Base-by-base conservation (phyloP, 2,329 filamentous ascomycete species). In the Venturia carpophila region DNA sequence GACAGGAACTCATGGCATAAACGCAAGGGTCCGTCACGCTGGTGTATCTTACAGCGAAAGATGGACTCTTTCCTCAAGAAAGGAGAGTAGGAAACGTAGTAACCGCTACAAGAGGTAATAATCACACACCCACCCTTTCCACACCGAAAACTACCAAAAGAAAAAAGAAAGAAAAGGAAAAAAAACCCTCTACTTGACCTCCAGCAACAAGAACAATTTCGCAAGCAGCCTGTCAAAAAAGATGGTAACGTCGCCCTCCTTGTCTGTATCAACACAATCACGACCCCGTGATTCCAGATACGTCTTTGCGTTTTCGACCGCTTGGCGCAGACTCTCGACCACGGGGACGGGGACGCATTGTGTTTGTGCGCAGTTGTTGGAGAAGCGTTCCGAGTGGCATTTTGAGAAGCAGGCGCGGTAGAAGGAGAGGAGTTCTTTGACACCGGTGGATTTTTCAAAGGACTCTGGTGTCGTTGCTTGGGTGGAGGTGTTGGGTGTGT, bases 171-270 rank as follows among this genome's bases (percentile, higher is more conserved):
- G 30, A 34, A 34, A 34, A 34, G 30, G 6, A 34, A 34, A 6
- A 34, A 34, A 6, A 34, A 34, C 3, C 3, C 3, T 34, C 45
- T 49, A 56, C 49, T 17, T n/a, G 13, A n/a, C 2, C 24, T 58
- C 63, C 41, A 56, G 37, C 55, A 64, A 43, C 13, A 75, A 55
- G 41, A 76, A 66, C 60, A 77, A 65, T 45, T 70, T 69, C 15
- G 74, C 75, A 3, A 75, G 71, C 43, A 76, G 63, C 34, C 75
- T 68, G 65, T 77, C 75, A 62, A 77, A 77, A 65, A 74, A 76
- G 39, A 69, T 73, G 1, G 68, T 70, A 73, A 76, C 73, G 11
- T 71, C 70, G 7, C 67, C 69, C 43, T 70, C 69, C 52, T 68
- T 68, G 45, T 67, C 39, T 34, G 3, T 34, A 41, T 15, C 70